Conservation (phyloP, 2,329 filamentous ascomycete species). For the Diplocarpon mali region DNA sequence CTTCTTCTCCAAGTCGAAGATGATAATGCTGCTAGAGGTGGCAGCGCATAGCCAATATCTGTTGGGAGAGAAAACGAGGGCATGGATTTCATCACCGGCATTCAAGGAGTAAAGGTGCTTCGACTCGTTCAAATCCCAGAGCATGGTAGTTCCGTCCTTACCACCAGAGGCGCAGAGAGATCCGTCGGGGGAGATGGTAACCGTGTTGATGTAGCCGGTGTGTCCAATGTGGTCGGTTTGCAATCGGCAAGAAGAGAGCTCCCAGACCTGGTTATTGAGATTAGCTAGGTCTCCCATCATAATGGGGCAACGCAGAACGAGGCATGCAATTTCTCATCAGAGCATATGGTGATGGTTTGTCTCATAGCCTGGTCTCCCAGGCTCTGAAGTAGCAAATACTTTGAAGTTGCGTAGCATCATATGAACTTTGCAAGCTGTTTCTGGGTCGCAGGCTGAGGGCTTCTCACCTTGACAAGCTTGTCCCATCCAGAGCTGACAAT, state of each 20-base stretch:
- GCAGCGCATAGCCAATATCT: constrained; percentile 99
- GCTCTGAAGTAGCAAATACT: constrained; percentile 99
- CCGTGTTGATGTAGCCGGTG: constrained; percentile 99
- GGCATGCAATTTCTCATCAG: constrained; percentile 46
- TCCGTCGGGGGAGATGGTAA: constrained; percentile 98
- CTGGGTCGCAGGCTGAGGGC: constrained; percentile 13
- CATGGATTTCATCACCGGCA: constrained; percentile 99
- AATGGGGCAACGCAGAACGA: constrained; percentile 7
- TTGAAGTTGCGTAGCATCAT: constrained; percentile 87
- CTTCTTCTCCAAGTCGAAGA: constrained; percentile 99
- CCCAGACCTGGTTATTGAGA: constrained; percentile 66
- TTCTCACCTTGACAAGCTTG: constrained; percentile 98
- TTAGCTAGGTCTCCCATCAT: constrained; percentile 14
- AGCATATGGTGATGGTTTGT: constrained; percentile 81
- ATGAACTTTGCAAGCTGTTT: constrained; percentile 33
- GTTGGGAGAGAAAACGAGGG: constrained; percentile 99
- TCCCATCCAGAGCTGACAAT: constrained; percentile 98
- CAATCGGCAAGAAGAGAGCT: constrained; percentile 97
- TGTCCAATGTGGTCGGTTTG: constrained; percentile 99
- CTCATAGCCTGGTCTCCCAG: constrained; percentile 74
- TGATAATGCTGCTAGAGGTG: constrained; percentile 96
- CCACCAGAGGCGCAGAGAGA: constrained; percentile 98
- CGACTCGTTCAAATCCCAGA: constrained; percentile 99
- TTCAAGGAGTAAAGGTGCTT: constrained; percentile 99
- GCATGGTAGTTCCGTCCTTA: constrained; percentile 99